A percentile compares a stretch with the other conserved stretches of the same genome.
These are phyloP conservation scores for Chara braunii DNA, from an alignment of 139 green algal genomes.

Conservation along the genomic window DNA sequence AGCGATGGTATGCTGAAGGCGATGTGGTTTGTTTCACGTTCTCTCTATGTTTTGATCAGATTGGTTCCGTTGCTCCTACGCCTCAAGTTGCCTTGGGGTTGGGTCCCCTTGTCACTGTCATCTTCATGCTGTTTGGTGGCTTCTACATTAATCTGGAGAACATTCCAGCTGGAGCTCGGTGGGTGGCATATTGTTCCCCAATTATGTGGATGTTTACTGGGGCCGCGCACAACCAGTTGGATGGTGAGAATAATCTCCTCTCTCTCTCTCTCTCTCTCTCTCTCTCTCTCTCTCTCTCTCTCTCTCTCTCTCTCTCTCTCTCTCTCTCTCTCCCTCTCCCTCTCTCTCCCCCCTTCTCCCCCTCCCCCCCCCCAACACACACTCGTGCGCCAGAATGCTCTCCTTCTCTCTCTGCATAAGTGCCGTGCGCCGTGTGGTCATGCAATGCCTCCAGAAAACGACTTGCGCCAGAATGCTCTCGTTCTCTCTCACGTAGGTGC, in stretches of 20 bases:
- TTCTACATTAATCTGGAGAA: slow-evolving; percentile 50
- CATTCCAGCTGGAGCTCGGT: slow-evolving; percentile 43
- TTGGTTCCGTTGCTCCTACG: slow-evolving; percentile 31
- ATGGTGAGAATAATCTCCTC: slow-evolving; percentile 8
- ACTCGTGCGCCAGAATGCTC: neutral
- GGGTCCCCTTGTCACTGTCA: slow-evolving; percentile 47
- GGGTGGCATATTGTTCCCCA: slow-evolving; percentile 36
- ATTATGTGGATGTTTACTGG: slow-evolving; percentile 43
- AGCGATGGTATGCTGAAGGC: too few species aligned
- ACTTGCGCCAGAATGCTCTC: too few species aligned
- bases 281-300: neutral
- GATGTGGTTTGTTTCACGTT: neutral
- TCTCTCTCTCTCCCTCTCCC: neutral
- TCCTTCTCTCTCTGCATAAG: too few species aligned
- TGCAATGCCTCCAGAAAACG: too few species aligned
- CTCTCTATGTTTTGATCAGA: slow-evolving; percentile 9
- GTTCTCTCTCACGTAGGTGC: too few species aligned
- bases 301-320: neutral
- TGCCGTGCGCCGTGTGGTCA: too few species aligned
- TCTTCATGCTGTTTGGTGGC: slow-evolving; percentile 53
- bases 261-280: neutral
- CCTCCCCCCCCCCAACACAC: neutral
- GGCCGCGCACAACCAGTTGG: slow-evolving; percentile 40
- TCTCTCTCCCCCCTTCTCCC: neutral
- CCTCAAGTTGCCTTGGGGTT: slow-evolving; percentile 45